phyloP scores from a whole-genome alignment of 2,329 filamentous ascomycete genomes.

The Penicillium sp. region DNA sequence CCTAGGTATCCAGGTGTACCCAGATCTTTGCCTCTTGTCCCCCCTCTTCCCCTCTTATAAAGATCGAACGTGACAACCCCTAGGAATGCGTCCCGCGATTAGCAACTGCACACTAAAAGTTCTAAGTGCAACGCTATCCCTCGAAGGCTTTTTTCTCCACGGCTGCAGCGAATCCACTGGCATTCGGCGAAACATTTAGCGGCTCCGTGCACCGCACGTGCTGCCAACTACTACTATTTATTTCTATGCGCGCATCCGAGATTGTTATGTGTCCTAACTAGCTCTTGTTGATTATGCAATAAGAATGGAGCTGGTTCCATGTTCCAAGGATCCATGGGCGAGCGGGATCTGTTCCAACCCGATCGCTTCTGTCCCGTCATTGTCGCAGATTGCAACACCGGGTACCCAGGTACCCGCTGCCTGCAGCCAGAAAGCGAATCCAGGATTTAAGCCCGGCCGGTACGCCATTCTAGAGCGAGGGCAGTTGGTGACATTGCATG shows the following conservation, averaged over 20 bases:
- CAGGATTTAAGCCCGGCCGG: background rate
- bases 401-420: constrained; percentile 4
- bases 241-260: background rate
- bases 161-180: constrained; percentile 11
- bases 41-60: background rate
- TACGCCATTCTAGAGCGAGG: background rate
- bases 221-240: background rate
- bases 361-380: background rate
- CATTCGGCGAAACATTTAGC: constrained; percentile 11
- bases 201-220: constrained; percentile 14
- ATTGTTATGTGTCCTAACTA: background rate
- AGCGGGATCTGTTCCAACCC: background rate
- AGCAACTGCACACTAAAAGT: constrained; percentile 5
- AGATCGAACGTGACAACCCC: background rate
- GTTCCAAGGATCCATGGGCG: constrained; percentile 6
- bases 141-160: constrained; percentile 11
- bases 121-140: constrained; percentile 10
- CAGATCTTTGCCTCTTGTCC: too few species aligned
- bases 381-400: constrained; percentile 7
- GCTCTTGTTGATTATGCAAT: background rate
- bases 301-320: constrained; percentile 2
- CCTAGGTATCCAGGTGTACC: too few species aligned
- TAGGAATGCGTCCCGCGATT: constrained; percentile 6
- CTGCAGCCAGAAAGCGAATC: background rate
- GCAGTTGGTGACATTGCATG: background rate